phyloP scores from a whole-genome alignment of 331 rosid species.

The Rosa hybrid region DNA sequence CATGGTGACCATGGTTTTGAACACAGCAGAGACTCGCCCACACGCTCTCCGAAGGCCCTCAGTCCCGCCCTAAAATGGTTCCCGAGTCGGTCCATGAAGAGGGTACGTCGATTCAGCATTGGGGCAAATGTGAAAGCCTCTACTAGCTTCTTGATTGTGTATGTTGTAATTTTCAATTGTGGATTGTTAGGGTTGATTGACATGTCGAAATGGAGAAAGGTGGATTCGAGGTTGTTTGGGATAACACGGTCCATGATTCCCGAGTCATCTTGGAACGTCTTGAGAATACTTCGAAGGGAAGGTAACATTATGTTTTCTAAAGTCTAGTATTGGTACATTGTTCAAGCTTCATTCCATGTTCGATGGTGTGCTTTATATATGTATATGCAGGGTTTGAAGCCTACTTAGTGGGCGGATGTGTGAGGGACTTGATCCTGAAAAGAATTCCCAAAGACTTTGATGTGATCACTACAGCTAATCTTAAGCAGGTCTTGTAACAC shows the following conservation, averaged over 20 bases:
- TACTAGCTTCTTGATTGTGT: neutral
- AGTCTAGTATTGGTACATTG: neutral
- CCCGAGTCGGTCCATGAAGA: conserved; percentile 12
- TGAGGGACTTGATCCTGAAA: conserved; percentile 77
- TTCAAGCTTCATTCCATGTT: neutral
- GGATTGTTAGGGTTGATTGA: conserved; percentile 23
- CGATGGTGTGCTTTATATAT: conserved; percentile 13
- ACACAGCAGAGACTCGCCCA: conserved; percentile 25
- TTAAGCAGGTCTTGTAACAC: conserved; percentile 53
- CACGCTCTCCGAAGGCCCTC: conserved; percentile 22
- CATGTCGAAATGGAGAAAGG: conserved; percentile 41
- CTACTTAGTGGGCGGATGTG: conserved; percentile 97
- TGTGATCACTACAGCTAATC: conserved; percentile 83
- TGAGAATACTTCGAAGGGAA: conserved; percentile 30
- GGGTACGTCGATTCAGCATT: conserved; percentile 13
- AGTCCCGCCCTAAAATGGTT: conserved; percentile 15
- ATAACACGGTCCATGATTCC: conserved; percentile 32
- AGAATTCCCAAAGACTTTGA: conserved; percentile 89
- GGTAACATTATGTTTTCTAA: conserved; percentile 26
- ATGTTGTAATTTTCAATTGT: neutral
- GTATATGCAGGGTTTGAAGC: conserved; percentile 69
- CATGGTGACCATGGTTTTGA: neutral
- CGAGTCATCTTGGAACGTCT: conserved; percentile 26
- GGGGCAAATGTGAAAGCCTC: neutral
- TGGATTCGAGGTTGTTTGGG: conserved; percentile 37